Conservation (phyloP, 164 flowering plant species). For the Magnolia kwangsiensis region DNA sequence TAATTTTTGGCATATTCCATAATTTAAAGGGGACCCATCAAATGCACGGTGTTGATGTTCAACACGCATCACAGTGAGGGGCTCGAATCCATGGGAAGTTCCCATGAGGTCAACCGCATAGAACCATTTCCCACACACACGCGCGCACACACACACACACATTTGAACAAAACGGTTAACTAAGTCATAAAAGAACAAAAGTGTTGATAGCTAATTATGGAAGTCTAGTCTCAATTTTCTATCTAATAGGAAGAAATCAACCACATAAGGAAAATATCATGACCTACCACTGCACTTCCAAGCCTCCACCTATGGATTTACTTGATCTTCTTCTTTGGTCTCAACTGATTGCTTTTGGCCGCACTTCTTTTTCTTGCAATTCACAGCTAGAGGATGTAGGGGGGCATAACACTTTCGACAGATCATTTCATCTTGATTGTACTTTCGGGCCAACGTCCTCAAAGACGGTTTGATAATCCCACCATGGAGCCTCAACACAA, state of each 20-base stretch:
- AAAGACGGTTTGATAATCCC: conserved; percentile 31
- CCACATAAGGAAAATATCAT: background rate
- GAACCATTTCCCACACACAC: too few relatives aligned
- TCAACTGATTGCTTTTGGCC: conserved; percentile 41
- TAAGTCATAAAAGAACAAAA: too few relatives aligned
- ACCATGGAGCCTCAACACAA: conserved; percentile 32
- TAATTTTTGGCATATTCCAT: too few relatives aligned
- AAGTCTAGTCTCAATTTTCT: too few relatives aligned
- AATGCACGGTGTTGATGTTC: too few relatives aligned
- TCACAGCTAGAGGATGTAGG: conserved; percentile 34
- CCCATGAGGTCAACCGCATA: too few relatives aligned
- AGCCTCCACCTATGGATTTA: conserved; percentile 6
- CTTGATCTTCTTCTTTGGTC: conserved; percentile 41
- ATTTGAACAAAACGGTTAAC: too few relatives aligned
- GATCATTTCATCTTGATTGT: conserved; percentile 27
- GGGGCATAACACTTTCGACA: conserved; percentile 33
- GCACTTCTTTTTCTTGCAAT: conserved; percentile 36
- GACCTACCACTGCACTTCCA: background rate
- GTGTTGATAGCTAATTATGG: too few relatives aligned
- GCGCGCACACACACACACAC: too few relatives aligned
- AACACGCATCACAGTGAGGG: too few relatives aligned
- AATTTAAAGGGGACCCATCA: too few relatives aligned
- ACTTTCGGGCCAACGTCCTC: conserved; percentile 29
- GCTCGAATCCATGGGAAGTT: too few relatives aligned
- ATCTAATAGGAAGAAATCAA: background rate